Base-by-base conservation (phyloP, 306 rosid genomes). In the Trifolium pratense region DNA sequence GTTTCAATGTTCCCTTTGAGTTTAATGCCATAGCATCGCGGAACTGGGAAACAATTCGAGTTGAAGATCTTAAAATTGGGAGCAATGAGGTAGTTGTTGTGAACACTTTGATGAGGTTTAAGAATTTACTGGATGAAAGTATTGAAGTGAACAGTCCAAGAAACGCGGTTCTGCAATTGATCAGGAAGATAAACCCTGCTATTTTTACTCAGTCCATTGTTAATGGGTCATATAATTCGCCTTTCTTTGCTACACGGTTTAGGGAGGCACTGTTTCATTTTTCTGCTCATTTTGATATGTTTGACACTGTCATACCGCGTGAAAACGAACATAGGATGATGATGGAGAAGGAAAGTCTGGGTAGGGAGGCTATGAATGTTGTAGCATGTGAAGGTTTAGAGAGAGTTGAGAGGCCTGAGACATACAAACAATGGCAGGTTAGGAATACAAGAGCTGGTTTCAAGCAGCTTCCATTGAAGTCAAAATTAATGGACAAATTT, bases 391-490 rank as follows among this genome's bases (percentile, higher is more conserved):
- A 92, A 79, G 97, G 97, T 10, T 68, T 57, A 5, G 87, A 88
- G 76, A 84, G 97, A 74, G 76, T 88, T 60, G 90, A 89, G 82
- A 86, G 96, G 88, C 96, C 96, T 1, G 96, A 92, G 87, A 82
- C 89, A 5, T 88, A 89, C 75, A 88, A 82, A 80, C 90, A 84
- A 29, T 92, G 96, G 93, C 90, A 86, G 74, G 83, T 75, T 20
- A 83, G 96, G 66, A 69, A 42, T 61, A 76, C 29, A 16, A 86
- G 92, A 79, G 93, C 93, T 37, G 96, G 97, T 62, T 84, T 92
- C 72, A 80, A 43, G 86, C 81, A 79, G 55, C 67, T 88, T 6
- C 97, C 90, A 2, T 5, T 89, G 78, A 36, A 84, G 51, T 39
- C 57, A 26, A 84, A 86, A 31, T 6, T 86, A 1, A 64, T 89